Evolutionary conservation across 345 rosid genomes (phyloP), one percentile per base, ranked within the genome.

Genomic region (Gynandropsis gynandra): DNA sequence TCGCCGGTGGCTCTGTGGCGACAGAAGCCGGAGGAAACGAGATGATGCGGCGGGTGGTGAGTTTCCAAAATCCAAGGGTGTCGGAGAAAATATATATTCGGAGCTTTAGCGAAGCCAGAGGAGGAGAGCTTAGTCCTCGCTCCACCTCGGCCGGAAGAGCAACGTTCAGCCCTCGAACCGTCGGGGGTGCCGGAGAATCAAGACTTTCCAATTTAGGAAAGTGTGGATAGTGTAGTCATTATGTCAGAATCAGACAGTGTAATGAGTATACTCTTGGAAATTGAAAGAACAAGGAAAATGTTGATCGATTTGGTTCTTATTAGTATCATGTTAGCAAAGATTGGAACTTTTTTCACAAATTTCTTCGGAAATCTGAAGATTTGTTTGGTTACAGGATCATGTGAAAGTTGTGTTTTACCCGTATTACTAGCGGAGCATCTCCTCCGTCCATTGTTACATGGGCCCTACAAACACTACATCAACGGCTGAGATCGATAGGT

Each of bases 141-240:
- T 66, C 58, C 0, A 65, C 69, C 5, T 76, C 71, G 62, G 65
- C 67, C n/a, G 84, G 76, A 65, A 76, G 81, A 69, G 73, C 78
- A 40, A 78, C 80, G 14, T 68, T 68, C 24, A 82, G 86, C 74
- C 86, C 88, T 9, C 70, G 75, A 42, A 4, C 50, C 1, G 18
- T 18, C 14, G 12, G 61, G 11, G 16, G n/a, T 8, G 62, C 53
- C 13, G 75, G 65, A 41, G 85, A 84, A 69, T 48, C 52, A 29
- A 75, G 64, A 62, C 78, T 66, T 18, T 81, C 96, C 20, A 79
- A 71, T 70, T 66, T 88, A 46, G 81, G 89, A 41, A 84, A 80
- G 65, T 58, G 32, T 61, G 85, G 74, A 13, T 83, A 79, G 65
- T n/a, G n/a, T n/a, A n/a, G n/a, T n/a, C n/a, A n/a, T n/a, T n/a